These are phyloP conservation scores for Candida nemodendra DNA, from an alignment of 805 yeast genomes.

Conservation along the genomic window DNA sequence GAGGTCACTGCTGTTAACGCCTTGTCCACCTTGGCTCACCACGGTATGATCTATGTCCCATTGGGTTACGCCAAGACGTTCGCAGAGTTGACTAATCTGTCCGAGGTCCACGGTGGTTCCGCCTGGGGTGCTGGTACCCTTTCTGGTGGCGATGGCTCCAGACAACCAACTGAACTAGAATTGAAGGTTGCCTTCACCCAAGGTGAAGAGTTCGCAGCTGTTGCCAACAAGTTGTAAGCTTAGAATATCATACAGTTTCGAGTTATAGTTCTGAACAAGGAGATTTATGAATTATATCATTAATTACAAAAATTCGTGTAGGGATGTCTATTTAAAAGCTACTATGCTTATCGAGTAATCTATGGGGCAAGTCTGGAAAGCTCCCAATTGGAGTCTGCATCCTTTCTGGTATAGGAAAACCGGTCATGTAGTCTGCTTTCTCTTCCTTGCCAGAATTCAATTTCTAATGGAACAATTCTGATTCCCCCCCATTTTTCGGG, in stretches of 20 bases:
- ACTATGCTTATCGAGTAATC: too few species aligned
- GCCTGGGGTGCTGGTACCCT: conserved; percentile 86
- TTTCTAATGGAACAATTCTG: conserved; percentile 79
- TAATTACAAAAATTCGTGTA: too few species aligned
- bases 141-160: conserved; percentile 78
- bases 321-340: too few species aligned
- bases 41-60: conserved; percentile 79
- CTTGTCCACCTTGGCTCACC: conserved; percentile 68
- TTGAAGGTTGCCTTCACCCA: conserved; percentile 62
- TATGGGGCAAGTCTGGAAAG: conserved; percentile 70
- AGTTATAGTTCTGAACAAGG: too few species aligned
- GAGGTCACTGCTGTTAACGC: conserved; percentile 68
- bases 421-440: conserved; percentile 88
- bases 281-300: too few species aligned
- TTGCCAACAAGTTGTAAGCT: conserved; percentile 31
- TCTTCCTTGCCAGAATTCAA: conserved; percentile 98
- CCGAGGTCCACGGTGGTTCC: conserved; percentile 77
- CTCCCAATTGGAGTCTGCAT: conserved; percentile 52
- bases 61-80: conserved; percentile 66
- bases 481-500: conserved; percentile 98
- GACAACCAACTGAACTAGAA: conserved; percentile 64
- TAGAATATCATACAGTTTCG: too few species aligned
- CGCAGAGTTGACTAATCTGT: conserved; percentile 52
- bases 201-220: conserved; percentile 63
- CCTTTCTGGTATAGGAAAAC: conserved; percentile 62